Evolutionary conservation across 2,329 filamentous ascomycete genomes (phyloP).

Genomic region (Chrysoporthe austroafricana): DNA sequence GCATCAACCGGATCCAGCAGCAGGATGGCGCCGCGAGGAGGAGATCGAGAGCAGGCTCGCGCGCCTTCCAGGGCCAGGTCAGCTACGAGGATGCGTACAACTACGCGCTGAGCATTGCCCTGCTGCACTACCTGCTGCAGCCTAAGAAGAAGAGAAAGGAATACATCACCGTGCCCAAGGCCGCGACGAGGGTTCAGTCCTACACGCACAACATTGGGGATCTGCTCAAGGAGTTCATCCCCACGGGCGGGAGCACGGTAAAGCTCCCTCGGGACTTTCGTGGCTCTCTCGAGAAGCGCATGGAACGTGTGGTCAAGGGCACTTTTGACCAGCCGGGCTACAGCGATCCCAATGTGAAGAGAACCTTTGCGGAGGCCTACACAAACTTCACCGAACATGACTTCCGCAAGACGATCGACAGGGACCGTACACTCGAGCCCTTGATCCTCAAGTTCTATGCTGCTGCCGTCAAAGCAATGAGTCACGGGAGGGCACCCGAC

Average conservation of each 20-base stretch:
- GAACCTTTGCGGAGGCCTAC: slow-evolving; percentile 92
- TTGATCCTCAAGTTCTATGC: slow-evolving; percentile 96
- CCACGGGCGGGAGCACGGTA: slow-evolving; percentile 43
- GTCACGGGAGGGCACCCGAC: slow-evolving; percentile 70
- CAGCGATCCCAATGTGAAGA: slow-evolving; percentile 86
- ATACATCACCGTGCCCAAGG: slow-evolving; percentile 72
- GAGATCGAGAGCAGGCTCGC: slow-evolving; percentile 50
- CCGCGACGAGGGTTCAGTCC: slow-evolving; percentile 65
- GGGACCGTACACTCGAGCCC: slow-evolving; percentile 90
- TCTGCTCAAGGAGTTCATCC: slow-evolving; percentile 82
- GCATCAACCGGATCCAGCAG: slow-evolving; percentile 49
- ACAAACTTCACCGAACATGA: slow-evolving; percentile 88
- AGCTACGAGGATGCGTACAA: slow-evolving; percentile 83
- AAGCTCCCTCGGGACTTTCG: slow-evolving; percentile 64
- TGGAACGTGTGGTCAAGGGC: slow-evolving; percentile 80
- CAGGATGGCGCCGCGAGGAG: slow-evolving; percentile 38
- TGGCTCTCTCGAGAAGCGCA: slow-evolving; percentile 65
- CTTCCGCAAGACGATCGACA: slow-evolving; percentile 90
- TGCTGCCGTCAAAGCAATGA: slow-evolving; percentile 85
- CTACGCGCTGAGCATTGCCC: slow-evolving; percentile 88
- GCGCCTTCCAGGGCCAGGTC: slow-evolving; percentile 51
- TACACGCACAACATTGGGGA: slow-evolving; percentile 71
- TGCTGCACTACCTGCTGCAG: slow-evolving; percentile 89
- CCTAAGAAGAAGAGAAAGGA: slow-evolving; percentile 88
- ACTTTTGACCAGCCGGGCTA: slow-evolving; percentile 85